A percentile compares a stretch with the other conserved stretches of the same genome.
phyloP scores from a whole-genome alignment of 768 basidiomycete species.

The Postia placenta region DNA sequence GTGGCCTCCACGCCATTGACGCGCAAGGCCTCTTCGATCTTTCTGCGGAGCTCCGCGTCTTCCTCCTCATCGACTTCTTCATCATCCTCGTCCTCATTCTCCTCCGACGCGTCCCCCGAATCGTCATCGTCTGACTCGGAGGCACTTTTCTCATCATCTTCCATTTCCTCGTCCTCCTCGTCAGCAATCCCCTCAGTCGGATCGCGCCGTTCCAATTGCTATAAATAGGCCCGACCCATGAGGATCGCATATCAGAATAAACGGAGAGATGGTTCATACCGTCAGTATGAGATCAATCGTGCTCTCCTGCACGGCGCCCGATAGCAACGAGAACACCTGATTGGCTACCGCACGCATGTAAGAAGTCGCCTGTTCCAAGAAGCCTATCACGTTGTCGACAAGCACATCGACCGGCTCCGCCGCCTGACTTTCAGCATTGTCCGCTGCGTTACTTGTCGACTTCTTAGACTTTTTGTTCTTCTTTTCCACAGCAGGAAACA shows the following conservation, averaged over 20 bases:
- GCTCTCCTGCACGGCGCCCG: conserved; percentile 55
- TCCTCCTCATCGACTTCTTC: conserved; percentile 37
- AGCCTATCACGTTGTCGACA: conserved; percentile 86
- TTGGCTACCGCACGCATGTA: conserved; percentile 79
- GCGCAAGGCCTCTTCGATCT: conserved; percentile 58
- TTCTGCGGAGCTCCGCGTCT: conserved; percentile 58
- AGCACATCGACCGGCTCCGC: conserved; percentile 75
- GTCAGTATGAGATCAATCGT: conserved; percentile 78
- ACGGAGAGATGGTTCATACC: too few species aligned
- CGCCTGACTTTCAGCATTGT: conserved; percentile 28
- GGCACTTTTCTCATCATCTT: conserved; percentile 23
- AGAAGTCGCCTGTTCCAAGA: conserved; percentile 76
- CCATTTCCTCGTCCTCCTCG: conserved; percentile 25
- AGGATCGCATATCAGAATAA: too few species aligned
- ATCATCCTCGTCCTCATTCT: conserved; percentile 35
- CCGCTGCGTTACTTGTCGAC: conserved; percentile 22
- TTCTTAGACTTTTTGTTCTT: conserved; percentile 36
- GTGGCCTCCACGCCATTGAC: conserved; percentile 53
- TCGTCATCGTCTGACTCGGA: conserved; percentile 23
- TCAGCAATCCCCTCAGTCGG: conserved; percentile 45
- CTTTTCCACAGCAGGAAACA: conserved; percentile 37
- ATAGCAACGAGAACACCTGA: conserved; percentile 71
- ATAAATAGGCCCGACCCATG: not conserved
- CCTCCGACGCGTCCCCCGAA: conserved; percentile 27
- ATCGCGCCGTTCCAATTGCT: conserved; percentile 82